Evolutionary conservation across 2,329 filamentous ascomycete species (phyloP).

Genomic region (Dactylellina leptospora): DNA sequence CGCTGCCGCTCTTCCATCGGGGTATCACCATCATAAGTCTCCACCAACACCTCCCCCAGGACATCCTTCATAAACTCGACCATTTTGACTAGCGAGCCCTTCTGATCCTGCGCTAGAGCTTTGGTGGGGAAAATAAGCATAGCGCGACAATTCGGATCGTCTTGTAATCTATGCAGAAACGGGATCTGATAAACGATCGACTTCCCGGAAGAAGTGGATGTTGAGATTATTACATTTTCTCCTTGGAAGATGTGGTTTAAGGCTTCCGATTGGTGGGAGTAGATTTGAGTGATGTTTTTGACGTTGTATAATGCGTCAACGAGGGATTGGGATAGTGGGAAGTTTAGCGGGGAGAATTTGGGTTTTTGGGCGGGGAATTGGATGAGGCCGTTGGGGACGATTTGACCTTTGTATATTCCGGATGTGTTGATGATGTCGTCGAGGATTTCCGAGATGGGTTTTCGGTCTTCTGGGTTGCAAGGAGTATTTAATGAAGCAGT

Average conservation of each 20-base stretch:
- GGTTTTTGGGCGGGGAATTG: slow-evolving; percentile 87
- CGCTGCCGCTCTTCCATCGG: slow-evolving; percentile 78
- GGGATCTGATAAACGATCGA: slow-evolving; percentile 98
- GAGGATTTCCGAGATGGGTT: slow-evolving; percentile 83
- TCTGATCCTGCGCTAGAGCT: slow-evolving; percentile 92
- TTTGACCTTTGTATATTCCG: slow-evolving; percentile 89
- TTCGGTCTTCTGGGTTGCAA: slow-evolving; percentile 80
- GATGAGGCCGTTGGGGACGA: slow-evolving; percentile 90
- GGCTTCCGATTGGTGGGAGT: slow-evolving; percentile 90
- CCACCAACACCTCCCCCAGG: slow-evolving; percentile 78
- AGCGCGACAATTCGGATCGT: slow-evolving; percentile 77
- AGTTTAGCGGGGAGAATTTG: slow-evolving; percentile 82
- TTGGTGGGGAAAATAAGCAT: slow-evolving; percentile 99
- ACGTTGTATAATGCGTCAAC: slow-evolving; percentile 98
- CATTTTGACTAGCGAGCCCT: slow-evolving; percentile 84
- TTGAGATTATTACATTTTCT: slow-evolving; percentile 88
- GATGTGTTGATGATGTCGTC: slow-evolving; percentile 76
- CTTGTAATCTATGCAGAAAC: slow-evolving; percentile 84
- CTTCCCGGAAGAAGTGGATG: slow-evolving; percentile 95
- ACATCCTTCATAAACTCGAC: slow-evolving; percentile 77
- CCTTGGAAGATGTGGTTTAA: slow-evolving; percentile 87
- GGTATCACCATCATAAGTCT: slow-evolving; percentile 96
- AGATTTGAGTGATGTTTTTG: slow-evolving; percentile 83
- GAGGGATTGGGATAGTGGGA: slow-evolving; percentile 84
- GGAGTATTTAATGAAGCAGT: slow-evolving; percentile 67